These are phyloP conservation scores for Lipomyces mesembrius DNA, from an alignment of 805 yeast genomes.

Conservation along the genomic window DNA sequence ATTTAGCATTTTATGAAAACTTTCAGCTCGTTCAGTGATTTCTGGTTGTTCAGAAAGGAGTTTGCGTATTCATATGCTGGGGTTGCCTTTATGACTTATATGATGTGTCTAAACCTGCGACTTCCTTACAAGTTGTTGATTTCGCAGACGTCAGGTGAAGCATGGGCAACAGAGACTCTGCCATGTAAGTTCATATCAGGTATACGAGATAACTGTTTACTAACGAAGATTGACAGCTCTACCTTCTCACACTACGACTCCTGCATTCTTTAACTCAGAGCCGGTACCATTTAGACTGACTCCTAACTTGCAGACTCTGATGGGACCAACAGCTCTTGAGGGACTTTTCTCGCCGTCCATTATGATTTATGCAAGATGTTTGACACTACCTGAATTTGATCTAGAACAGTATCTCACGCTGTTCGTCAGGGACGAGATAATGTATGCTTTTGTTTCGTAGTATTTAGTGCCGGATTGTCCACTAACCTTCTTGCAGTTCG, in stretches of 20 bases:
- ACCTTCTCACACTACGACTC: conserved; percentile 60
- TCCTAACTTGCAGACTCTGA: conserved; percentile 90
- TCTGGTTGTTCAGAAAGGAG: conserved; percentile 96
- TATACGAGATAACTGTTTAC: conserved; percentile 38
- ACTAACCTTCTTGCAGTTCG: conserved; percentile 47
- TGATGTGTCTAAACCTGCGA: conserved; percentile 91
- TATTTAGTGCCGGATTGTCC: neutral
- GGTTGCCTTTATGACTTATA: conserved; percentile 86
- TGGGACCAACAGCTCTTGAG: conserved; percentile 93
- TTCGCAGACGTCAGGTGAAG: conserved; percentile 79
- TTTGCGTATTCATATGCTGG: conserved; percentile 95
- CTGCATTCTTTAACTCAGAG: conserved; percentile 88
- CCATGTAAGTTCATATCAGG: conserved; percentile 65
- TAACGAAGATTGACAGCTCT: conserved; percentile 35
- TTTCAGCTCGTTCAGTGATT: conserved; percentile 83
- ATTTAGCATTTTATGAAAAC: conserved; percentile 62
- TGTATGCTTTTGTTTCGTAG: conserved; percentile 42
- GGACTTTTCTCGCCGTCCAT: conserved; percentile 87
- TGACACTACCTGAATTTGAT: conserved; percentile 90
- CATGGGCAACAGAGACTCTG: conserved; percentile 93
- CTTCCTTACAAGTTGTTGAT: conserved; percentile 93
- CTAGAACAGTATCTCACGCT: conserved; percentile 88
- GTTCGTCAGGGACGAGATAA: conserved; percentile 93
- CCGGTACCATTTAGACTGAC: conserved; percentile 95
- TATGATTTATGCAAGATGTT: conserved; percentile 82